Evolutionary conservation across 495 filamentous ascomycete genomes (phyloP).

Genomic region (Apodospora peruviana): DNA sequence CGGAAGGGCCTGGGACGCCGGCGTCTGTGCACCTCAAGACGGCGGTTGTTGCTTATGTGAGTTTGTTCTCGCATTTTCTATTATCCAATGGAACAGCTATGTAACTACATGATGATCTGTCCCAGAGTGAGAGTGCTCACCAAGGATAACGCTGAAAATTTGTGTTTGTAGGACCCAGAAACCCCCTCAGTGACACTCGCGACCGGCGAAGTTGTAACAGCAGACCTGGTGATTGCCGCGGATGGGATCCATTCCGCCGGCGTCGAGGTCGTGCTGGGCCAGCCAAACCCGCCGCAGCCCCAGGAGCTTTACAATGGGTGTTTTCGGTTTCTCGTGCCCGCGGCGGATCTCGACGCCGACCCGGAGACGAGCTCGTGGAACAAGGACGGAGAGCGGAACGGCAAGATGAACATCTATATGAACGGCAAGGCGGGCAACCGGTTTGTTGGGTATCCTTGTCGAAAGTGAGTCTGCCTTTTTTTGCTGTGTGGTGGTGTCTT

Average conservation of each 20-base stretch:
- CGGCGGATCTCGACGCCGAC: conserved; percentile 29
- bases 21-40: conserved; percentile 27
- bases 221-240: conserved; percentile 45
- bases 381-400: conserved; percentile 21
- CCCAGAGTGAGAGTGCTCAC: background rate
- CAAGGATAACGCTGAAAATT: background rate
- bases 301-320: conserved; percentile 30
- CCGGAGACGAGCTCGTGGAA: conserved; percentile 26
- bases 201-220: conserved; percentile 27
- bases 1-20: conserved; percentile 26
- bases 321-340: conserved; percentile 42
- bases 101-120: too few relatives aligned
- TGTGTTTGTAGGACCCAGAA: conserved; percentile 27
- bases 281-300: conserved; percentile 16
- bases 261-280: conserved; percentile 19
- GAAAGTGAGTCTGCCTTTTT: conserved; percentile 14
- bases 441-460: conserved; percentile 42
- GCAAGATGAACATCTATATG: conserved; percentile 25
- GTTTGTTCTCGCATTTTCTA: conserved; percentile 13
- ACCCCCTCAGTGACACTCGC: conserved; percentile 30
- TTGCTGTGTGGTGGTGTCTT: too few relatives aligned
- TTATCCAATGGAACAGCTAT: background rate
- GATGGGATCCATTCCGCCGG: conserved; percentile 43
- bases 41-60: conserved; percentile 23
- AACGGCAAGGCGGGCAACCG: conserved; percentile 24